Conservation (phyloP, 352 stramenopile species). For the Pythium plurisporium region DNA sequence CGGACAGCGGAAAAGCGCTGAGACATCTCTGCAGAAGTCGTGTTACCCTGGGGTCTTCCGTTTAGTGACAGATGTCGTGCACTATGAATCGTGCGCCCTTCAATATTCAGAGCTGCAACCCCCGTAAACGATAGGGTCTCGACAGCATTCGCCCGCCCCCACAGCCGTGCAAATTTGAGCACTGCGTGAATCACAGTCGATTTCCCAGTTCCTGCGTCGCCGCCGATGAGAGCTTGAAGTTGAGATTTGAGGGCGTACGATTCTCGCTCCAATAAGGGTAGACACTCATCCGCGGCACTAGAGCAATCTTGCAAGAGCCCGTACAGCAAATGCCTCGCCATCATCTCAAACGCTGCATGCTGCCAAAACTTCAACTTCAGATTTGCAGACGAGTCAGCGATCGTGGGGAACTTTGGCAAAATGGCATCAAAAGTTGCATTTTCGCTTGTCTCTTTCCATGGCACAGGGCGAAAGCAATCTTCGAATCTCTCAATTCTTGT, state of each 20-base stretch:
- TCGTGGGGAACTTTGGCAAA: slow-evolving; percentile 16
- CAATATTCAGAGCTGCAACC: slow-evolving; percentile 14
- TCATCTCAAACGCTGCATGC: slow-evolving; percentile 22
- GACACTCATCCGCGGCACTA: not conserved
- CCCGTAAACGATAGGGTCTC: slow-evolving; percentile 16
- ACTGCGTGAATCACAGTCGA: slow-evolving; percentile 21
- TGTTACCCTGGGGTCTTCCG: not conserved
- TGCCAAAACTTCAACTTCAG: slow-evolving; percentile 29
- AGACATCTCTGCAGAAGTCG: slow-evolving; percentile 20
- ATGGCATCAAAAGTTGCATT: not conserved
- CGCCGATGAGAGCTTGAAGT: slow-evolving; percentile 13
- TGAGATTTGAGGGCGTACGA: slow-evolving; percentile 8
- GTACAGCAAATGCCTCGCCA: slow-evolving; percentile 21
- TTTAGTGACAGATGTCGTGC: slow-evolving; percentile 12
- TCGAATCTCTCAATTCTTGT: slow-evolving; percentile 2
- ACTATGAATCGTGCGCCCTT: slow-evolving; percentile 22
- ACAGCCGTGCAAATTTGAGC: slow-evolving; percentile 2
- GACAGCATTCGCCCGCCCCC: not conserved
- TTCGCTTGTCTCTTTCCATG: not conserved
- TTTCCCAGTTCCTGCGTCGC: slow-evolving; percentile 25
- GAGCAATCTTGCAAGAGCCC: slow-evolving; percentile 14
- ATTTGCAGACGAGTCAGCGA: slow-evolving; percentile 6
- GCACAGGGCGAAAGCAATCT: slow-evolving; percentile 5
- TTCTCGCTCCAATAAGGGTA: not conserved
- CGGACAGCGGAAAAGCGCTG: slow-evolving; percentile 1